These are phyloP conservation scores for Phylloporus sp. DNA, from an alignment of 768 basidiomycete genomes.

Conservation along the genomic window DNA sequence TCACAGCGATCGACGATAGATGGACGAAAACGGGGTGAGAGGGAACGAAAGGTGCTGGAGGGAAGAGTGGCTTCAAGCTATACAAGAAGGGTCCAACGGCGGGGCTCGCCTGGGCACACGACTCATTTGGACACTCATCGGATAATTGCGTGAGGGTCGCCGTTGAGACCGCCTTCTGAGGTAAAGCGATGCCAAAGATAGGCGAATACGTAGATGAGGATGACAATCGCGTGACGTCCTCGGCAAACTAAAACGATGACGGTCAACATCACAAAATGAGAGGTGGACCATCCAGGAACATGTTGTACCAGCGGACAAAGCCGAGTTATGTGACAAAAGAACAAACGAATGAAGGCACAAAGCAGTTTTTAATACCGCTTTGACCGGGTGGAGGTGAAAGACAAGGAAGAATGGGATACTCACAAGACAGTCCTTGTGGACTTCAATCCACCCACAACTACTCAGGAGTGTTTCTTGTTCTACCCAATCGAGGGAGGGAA, in stretches of 20 bases:
- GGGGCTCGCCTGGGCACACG: slow-evolving; percentile 18
- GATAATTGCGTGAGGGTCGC: slow-evolving; percentile 26
- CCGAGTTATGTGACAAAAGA: slow-evolving; percentile 1
- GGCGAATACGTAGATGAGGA: slow-evolving; percentile 44
- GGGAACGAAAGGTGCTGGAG: slow-evolving; percentile 73
- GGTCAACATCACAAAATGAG: slow-evolving; percentile 12
- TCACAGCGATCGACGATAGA: slow-evolving; percentile 54
- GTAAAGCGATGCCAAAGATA: slow-evolving; percentile 45
- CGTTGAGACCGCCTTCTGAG: slow-evolving; percentile 17
- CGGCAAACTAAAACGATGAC: slow-evolving; percentile 23
- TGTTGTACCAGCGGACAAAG: slow-evolving; percentile 9
- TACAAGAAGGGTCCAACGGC: slow-evolving; percentile 42
- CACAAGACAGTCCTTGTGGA: slow-evolving; percentile 63
- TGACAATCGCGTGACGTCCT: slow-evolving; percentile 21
- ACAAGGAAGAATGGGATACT: slow-evolving; percentile 31
- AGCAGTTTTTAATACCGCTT: background rate
- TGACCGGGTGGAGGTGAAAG: background rate
- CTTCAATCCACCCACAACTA: slow-evolving; percentile 68
- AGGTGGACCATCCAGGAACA: background rate
- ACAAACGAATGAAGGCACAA: background rate
- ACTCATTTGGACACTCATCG: slow-evolving; percentile 25
- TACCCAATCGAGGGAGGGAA: slow-evolving; percentile 74
- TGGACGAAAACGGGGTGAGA: slow-evolving; percentile 69
- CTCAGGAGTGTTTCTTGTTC: slow-evolving; percentile 71
- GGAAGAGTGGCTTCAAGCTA: slow-evolving; percentile 57